Percentiles rank a stretch among this genome's conserved stretches.
Evolutionary conservation across 2,329 filamentous ascomycete genomes (phyloP).

Genomic region (Fusarium irregulare): DNA sequence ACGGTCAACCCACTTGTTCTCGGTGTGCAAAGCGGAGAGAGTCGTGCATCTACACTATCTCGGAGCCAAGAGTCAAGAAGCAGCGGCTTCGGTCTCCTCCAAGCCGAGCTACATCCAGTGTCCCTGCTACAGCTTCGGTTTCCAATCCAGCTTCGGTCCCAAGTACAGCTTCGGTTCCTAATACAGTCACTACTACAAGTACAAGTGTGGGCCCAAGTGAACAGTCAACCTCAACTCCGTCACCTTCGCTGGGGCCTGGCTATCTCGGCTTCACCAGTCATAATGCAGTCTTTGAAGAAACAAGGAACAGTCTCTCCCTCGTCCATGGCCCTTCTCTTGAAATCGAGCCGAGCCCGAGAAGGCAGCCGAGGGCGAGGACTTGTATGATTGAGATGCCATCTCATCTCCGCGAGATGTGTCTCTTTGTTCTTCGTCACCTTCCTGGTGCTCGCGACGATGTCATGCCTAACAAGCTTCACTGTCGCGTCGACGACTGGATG

Average conservation of each 20-base stretch:
- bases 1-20: slow-evolving; percentile 54
- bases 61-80: slow-evolving; percentile 34
- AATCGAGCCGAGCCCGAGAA: slow-evolving; percentile 17
- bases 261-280: slow-evolving; percentile 61
- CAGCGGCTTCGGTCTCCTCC: slow-evolving; percentile 25
- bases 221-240: slow-evolving; percentile 25
- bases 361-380: slow-evolving; percentile 8
- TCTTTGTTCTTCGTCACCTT: slow-evolving; percentile 53
- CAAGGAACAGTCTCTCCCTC: slow-evolving; percentile 53
- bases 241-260: slow-evolving; percentile 44
- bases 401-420: slow-evolving; percentile 52
- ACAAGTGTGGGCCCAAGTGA: not conserved
- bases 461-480: slow-evolving; percentile 36
- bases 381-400: slow-evolving; percentile 38
- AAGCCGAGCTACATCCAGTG: not conserved
- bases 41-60: slow-evolving; percentile 53
- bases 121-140: not conserved
- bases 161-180: not conserved
- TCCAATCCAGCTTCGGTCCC: not conserved
- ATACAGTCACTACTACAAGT: not conserved
- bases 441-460: slow-evolving; percentile 43
- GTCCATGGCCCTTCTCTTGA: slow-evolving; percentile 42
- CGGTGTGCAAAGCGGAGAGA: slow-evolving; percentile 54
- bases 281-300: slow-evolving; percentile 56
- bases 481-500: slow-evolving; percentile 50